Base-by-base conservation (phyloP, 768 basidiomycete genomes). In the Cantharellus cinnabarinus region DNA sequence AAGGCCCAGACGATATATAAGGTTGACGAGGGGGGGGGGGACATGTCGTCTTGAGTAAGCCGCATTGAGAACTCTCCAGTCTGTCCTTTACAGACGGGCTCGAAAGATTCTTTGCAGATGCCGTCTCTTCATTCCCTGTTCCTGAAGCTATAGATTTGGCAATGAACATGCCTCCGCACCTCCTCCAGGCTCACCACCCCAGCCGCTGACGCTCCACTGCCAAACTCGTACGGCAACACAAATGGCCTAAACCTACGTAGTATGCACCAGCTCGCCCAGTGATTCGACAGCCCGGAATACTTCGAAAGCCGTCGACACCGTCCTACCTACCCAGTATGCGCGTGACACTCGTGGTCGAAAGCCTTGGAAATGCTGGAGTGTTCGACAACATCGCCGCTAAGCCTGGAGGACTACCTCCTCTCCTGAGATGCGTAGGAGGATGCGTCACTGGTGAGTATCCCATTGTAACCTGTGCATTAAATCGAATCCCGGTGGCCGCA, bases 341-440 rank as follows among this genome's bases (percentile, higher is more conserved):
- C 62, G 68, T 61, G 66, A 66, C 15, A 52, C 62, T 51, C 67
- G 72, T n/a, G 87, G 87, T 40, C n/a, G 81, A 81, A 4, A 86
- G 85, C 0, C 74, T 72, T 15, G 79, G 89, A 38, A 90, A 93
- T 65, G 91, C 94, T 64, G 95, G 95, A 2, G 93, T 98, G 4
- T 99, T 97, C 67, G 82, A 85, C 39, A 99, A 98, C 66, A 80
- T 99, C 42, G 81, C 79, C 64, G 94, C 94, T 1, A 95, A 95
- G 68, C 94, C 95, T 1, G 66, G 37, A 73, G 74, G 74, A 71
- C 72, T 52, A 14, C 34, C 54, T 57, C 68, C 68, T 14, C 67
- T 73, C 90, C 3, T 91, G 94, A 66, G 83, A 87, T 53, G 73
- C 75, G 4, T 82, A 88, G 68, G 86, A 80, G 65, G 85, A 85